These are phyloP conservation scores for Alternaria arborescens DNA, from an alignment of 2,329 filamentous ascomycete genomes.

Conservation along the genomic window DNA sequence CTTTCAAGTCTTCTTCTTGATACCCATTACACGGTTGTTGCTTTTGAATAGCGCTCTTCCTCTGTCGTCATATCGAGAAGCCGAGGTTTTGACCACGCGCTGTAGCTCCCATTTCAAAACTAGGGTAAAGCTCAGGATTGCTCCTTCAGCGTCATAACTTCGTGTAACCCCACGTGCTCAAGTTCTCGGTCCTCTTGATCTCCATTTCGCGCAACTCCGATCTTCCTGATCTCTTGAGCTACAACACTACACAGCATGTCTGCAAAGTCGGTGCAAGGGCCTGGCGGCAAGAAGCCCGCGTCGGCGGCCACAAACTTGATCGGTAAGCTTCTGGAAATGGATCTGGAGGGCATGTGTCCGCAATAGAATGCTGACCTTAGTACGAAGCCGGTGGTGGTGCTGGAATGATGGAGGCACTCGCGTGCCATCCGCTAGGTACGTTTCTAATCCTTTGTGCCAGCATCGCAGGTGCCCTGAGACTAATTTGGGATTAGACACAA, in stretches of 20 bases:
- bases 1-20: slow-evolving; percentile 14
- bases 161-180: slow-evolving; percentile 7
- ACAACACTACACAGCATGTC: slow-evolving; percentile 58
- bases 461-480: not conserved
- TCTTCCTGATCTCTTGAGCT: slow-evolving; percentile 4
- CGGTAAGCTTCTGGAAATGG: slow-evolving; percentile 63
- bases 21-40: slow-evolving; percentile 7
- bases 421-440: slow-evolving; percentile 89
- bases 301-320: slow-evolving; percentile 91
- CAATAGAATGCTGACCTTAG: slow-evolving; percentile 22
- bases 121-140: not conserved
- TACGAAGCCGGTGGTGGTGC: slow-evolving; percentile 88
- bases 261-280: slow-evolving; percentile 65
- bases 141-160: not conserved
- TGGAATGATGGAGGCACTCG: slow-evolving; percentile 99
- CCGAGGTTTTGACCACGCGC: slow-evolving; percentile 1
- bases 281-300: slow-evolving; percentile 76
- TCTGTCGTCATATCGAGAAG: slow-evolving; percentile 26
- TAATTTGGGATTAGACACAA: slow-evolving; percentile 73
- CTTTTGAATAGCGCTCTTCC: slow-evolving; percentile 11
- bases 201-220: not conserved
- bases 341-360: not conserved
- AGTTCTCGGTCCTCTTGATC: not conserved
- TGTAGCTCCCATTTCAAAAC: not conserved
- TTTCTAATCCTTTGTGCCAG: slow-evolving; percentile 7